Evolutionary conservation across 352 stramenopile species (phyloP), one percentile per base, ranked within the genome.

Genomic region (Pythium pyrilobum): DNA sequence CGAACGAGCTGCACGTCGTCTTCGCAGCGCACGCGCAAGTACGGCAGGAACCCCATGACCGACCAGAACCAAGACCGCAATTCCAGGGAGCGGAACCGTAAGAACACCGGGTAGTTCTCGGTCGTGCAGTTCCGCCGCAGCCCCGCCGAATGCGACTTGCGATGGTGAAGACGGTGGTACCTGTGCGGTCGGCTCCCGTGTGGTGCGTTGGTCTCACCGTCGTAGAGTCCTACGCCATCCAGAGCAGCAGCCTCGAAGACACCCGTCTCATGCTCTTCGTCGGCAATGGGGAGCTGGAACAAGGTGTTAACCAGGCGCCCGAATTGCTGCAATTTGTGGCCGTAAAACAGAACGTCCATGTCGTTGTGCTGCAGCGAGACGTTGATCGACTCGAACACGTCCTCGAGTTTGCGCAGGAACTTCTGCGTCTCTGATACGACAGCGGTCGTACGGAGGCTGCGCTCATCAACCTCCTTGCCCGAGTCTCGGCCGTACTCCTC

Each of bases 1-100:
- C 53, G 47, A 42, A 62, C 27, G 4, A 63, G 36, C 1, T 31
- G 31, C 10, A 38, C 34, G 12, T 43, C 36, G 1, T 34, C 43
- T 20, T 32, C 27, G 33, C 56, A 37, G 15, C 33, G 37, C 23
- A 66, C 41, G 1, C 41, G 47, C 29, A 68, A 16, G 38, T 71
- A 68, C 25, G 64, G 64, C 5, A 59, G 37, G 39, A 62, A 60
- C 1, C 64, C 64, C 15, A 64, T 25, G 2, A 71, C 47, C 0
- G 64, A 54, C 64, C 64, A 71, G 3, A 67, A 9, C 64, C 63
- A 71, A 43, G 64, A 68, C 3, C 50, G 44, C 6, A 71, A 9
- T 33, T 68, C 53, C 4, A 68, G 24, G 4, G 28, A 21, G 9
- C 16, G 20, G 25, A 71, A 44, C 4, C 31, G 47, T 5, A 68